Evolutionary conservation across 768 basidiomycete species (phyloP).

Genomic region (Russula virescens): DNA sequence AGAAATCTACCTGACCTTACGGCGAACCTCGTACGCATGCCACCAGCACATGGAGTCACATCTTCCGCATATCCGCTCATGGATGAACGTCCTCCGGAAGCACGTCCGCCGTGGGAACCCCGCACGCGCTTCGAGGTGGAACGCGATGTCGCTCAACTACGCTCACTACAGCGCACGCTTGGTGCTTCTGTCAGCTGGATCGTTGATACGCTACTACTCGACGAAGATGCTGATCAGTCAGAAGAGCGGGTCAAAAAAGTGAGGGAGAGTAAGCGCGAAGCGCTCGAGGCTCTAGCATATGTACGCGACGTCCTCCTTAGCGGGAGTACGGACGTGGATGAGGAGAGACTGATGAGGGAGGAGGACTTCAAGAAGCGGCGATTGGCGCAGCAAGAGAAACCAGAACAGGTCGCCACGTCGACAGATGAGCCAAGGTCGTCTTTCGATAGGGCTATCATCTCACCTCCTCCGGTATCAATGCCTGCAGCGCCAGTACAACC

Average conservation of each 20-base stretch:
- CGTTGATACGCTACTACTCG: slow-evolving; percentile 61
- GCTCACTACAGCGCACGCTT: slow-evolving; percentile 53
- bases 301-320: slow-evolving; percentile 68
- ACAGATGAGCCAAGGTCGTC: slow-evolving; percentile 6
- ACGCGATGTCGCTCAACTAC: slow-evolving; percentile 50
- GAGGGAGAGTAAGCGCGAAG: slow-evolving; percentile 48
- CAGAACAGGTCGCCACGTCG: slow-evolving; percentile 13
- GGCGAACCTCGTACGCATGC: slow-evolving; percentile 56
- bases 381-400: slow-evolving; percentile 26
- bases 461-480: slow-evolving; percentile 24
- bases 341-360: slow-evolving; percentile 59
- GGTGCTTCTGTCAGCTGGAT: slow-evolving; percentile 71
- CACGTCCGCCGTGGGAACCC: slow-evolving; percentile 65
- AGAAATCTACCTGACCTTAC: slow-evolving; percentile 79
- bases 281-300: slow-evolving; percentile 70
- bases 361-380: slow-evolving; percentile 39
- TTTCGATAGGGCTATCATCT: slow-evolving; percentile 9
- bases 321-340: slow-evolving; percentile 50
- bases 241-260: slow-evolving; percentile 39
- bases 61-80: slow-evolving; percentile 54
- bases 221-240: slow-evolving; percentile 40
- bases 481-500: slow-evolving; percentile 14
- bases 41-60: slow-evolving; percentile 37
- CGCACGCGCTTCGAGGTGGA: slow-evolving; percentile 66
- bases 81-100: slow-evolving; percentile 51